Conservation (phyloP, 2,329 filamentous ascomycete genomes). For the Fusarium nisikadoi region DNA sequence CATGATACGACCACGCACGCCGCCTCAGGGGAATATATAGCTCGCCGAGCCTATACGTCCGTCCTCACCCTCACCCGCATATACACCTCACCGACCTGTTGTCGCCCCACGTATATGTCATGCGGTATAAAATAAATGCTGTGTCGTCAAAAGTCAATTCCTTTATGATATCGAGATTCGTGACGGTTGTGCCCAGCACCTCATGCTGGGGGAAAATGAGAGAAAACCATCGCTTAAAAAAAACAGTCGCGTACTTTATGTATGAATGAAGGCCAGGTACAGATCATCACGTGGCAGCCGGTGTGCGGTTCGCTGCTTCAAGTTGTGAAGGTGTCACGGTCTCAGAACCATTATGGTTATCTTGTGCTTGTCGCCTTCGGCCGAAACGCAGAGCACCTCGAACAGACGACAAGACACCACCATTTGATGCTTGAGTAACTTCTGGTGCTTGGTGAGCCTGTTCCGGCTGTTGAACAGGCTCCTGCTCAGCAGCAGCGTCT, state of each 20-base stretch:
- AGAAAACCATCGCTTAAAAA: constrained; percentile 47
- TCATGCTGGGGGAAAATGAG: constrained; percentile 40
- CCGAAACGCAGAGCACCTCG: constrained; percentile 49
- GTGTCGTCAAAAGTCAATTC: constrained; percentile 44
- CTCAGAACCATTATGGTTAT: constrained; percentile 23
- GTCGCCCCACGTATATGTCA: constrained; percentile 30
- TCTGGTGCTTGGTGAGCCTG: constrained; percentile 18
- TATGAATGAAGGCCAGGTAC: constrained; percentile 20
- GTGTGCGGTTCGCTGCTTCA: constrained; percentile 54
- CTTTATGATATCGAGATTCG: constrained; percentile 41
- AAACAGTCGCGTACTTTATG: constrained; percentile 38
- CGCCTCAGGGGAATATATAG: constrained; percentile 38
- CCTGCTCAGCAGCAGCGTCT: constrained; percentile 19
- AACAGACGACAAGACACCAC: constrained; percentile 48
- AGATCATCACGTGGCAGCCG: constrained; percentile 28
- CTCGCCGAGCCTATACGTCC: constrained; percentile 31
- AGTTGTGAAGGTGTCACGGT: constrained; percentile 58
- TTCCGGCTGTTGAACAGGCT: constrained; percentile 17
- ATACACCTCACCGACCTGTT: constrained; percentile 15
- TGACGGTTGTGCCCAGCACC: constrained; percentile 41
- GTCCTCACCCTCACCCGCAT: constrained; percentile 16
- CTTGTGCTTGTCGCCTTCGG: constrained; percentile 40
- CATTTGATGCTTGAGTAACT: constrained; percentile 22
- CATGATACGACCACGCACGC: neutral
- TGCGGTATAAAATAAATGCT: constrained; percentile 39